phyloP scores from a whole-genome alignment of 805 yeast species.

The Candida maesae region DNA sequence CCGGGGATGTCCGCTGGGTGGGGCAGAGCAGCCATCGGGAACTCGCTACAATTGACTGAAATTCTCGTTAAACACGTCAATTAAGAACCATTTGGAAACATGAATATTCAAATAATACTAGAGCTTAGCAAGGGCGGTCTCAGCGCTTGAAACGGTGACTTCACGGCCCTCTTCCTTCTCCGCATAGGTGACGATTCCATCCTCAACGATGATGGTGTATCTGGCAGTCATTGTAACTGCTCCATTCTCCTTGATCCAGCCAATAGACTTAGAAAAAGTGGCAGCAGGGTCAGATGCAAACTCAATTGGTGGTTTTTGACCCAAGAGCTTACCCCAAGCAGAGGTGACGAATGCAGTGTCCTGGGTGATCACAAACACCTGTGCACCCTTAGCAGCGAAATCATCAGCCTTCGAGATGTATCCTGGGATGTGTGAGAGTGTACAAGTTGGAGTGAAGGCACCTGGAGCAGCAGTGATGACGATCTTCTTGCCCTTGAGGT shows the following conservation, averaged over 20 bases:
- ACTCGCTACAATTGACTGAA: no score
- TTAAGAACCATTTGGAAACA: no score
- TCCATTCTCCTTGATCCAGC: conserved; percentile 52
- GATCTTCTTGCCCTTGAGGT: conserved; percentile 33
- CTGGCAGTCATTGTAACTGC: conserved; percentile 57
- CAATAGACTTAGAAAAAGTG: conserved; percentile 54
- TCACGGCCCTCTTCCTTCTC: conserved; percentile 30
- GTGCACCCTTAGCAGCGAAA: conserved; percentile 54
- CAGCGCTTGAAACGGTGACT: conserved; percentile 27
- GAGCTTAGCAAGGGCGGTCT: conserved; percentile 28
- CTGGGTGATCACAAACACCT: conserved; percentile 56
- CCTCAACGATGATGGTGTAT: conserved; percentile 66
- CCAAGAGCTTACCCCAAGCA: conserved; percentile 55
- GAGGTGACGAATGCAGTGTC: conserved; percentile 69
- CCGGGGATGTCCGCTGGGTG: no score
- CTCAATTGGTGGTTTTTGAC: conserved; percentile 31
- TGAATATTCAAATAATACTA: conserved; percentile 3
- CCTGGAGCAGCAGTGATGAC: conserved; percentile 80
- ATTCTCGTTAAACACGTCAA: no score
- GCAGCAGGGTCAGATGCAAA: conserved; percentile 69
- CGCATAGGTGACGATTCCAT: conserved; percentile 49
- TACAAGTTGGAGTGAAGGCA: conserved; percentile 84
- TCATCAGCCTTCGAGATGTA: conserved; percentile 46
- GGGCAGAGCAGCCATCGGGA: no score
- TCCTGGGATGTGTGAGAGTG: conserved; percentile 69